These are phyloP conservation scores for Azolla pinnata DNA, from an alignment of 75 land plant genomes.

Conservation along the genomic window DNA sequence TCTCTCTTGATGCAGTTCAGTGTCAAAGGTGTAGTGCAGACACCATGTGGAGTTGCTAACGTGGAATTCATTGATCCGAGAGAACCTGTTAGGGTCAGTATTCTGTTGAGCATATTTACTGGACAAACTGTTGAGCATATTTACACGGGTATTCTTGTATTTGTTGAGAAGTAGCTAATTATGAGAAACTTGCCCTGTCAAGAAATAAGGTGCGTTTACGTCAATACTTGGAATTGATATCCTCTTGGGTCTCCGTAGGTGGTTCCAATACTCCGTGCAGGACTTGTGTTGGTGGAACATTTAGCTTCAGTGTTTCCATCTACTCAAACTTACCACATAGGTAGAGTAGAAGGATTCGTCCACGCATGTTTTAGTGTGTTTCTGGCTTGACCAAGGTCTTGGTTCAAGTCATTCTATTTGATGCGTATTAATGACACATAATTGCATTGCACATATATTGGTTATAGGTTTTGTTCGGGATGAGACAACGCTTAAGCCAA, in stretches of 20 bases:
- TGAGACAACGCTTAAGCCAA: slow-evolving; percentile 78
- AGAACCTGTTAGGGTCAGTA: slow-evolving; percentile 78
- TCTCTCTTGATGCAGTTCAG: slow-evolving; percentile 53
- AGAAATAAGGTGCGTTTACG: too few relatives aligned
- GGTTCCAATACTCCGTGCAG: slow-evolving; percentile 94
- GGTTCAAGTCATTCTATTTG: too few relatives aligned
- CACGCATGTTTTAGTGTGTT: too few relatives aligned
- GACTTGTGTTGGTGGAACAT: slow-evolving; percentile 81
- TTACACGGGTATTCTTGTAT: too few relatives aligned
- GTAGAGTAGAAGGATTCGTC: too few relatives aligned
- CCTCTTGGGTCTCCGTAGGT: slow-evolving; percentile 36
- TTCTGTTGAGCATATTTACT: not conserved
- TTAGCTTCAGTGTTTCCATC: slow-evolving; percentile 81
- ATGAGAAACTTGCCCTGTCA: too few relatives aligned
- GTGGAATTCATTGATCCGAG: slow-evolving; percentile 96
- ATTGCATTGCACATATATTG: not conserved
- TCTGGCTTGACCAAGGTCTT: too few relatives aligned
- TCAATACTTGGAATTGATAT: not conserved
- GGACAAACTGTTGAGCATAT: too few relatives aligned
- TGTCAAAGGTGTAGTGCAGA: slow-evolving; percentile 67
- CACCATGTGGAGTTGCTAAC: slow-evolving; percentile 81
- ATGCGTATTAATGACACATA: too few relatives aligned
- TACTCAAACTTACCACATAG: slow-evolving; percentile 83
- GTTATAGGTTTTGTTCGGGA: slow-evolving; percentile 65
- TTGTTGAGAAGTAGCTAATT: too few relatives aligned